Evolutionary conservation across 768 basidiomycete genomes (phyloP).

Genomic region (Auriculariales sp.): DNA sequence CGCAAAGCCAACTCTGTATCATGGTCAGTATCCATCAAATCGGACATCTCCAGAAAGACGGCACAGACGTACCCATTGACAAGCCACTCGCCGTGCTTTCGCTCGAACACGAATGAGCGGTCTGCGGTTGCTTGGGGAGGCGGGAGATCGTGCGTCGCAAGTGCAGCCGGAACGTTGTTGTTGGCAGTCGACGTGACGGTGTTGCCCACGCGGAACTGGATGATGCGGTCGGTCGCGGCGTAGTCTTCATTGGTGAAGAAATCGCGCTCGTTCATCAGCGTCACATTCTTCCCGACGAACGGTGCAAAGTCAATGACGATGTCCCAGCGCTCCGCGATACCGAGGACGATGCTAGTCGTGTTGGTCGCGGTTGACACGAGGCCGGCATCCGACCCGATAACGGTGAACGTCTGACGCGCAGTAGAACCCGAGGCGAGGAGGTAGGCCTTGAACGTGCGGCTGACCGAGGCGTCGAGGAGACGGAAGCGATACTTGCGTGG

Average conservation of each 20-base stretch:
- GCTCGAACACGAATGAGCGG: neutral
- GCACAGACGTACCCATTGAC: no score
- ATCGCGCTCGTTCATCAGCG: slow-evolving; percentile 1
- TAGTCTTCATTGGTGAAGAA: neutral
- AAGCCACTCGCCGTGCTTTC: neutral
- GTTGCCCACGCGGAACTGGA: neutral
- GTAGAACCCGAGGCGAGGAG: neutral
- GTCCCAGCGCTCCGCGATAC: neutral
- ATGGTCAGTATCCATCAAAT: no score
- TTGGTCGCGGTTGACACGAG: neutral
- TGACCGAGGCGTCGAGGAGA: neutral
- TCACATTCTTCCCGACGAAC: neutral
- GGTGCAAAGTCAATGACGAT: neutral
- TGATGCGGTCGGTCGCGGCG: neutral
- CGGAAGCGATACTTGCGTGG: slow-evolving; percentile 1
- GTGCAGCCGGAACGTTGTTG: neutral
- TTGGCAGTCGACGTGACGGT: neutral
- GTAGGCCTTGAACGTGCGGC: neutral
- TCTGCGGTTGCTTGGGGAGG: neutral
- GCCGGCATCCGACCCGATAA: neutral
- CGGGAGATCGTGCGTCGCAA: neutral
- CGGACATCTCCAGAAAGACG: no score
- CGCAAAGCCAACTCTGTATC: neutral
- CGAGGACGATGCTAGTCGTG: neutral
- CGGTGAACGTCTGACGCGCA: neutral